These are phyloP conservation scores for Elsinoe arachidis DNA, from an alignment of 2,329 filamentous ascomycete genomes.

Conservation along the genomic window DNA sequence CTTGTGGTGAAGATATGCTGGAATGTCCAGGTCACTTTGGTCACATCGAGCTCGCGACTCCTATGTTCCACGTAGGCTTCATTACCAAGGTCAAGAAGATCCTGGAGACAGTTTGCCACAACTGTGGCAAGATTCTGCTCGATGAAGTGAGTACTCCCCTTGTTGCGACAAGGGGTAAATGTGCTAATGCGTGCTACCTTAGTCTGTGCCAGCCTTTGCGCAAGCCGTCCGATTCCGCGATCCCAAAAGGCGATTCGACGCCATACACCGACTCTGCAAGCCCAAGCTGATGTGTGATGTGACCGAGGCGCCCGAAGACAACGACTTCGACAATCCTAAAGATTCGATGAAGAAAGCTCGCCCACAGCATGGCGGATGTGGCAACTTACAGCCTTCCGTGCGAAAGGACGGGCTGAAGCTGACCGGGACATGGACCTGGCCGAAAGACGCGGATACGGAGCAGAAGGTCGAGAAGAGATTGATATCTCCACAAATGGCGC, in stretches of 20 bases:
- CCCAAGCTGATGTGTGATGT: slow-evolving; percentile 77
- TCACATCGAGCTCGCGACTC: slow-evolving; percentile 94
- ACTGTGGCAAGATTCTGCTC: slow-evolving; percentile 94
- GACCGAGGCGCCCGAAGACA: slow-evolving; percentile 58
- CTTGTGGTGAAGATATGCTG: slow-evolving; percentile 89
- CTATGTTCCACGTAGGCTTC: slow-evolving; percentile 90
- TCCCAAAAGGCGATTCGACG: slow-evolving; percentile 87
- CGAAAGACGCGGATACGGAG: slow-evolving; percentile 64
- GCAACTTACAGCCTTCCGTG: slow-evolving; percentile 81
- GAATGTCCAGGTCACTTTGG: slow-evolving; percentile 98
- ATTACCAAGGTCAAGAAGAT: slow-evolving; percentile 99
- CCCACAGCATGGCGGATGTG: slow-evolving; percentile 74
- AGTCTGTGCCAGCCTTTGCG: slow-evolving; percentile 78
- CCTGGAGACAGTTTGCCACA: slow-evolving; percentile 96
- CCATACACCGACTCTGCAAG: slow-evolving; percentile 88
- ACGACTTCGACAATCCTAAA: slow-evolving; percentile 54
- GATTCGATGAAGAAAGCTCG: slow-evolving; percentile 43
- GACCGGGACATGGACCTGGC: slow-evolving; percentile 62
- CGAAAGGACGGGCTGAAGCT: slow-evolving; percentile 80
- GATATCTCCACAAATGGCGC: slow-evolving; percentile 75
- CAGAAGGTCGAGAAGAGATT: slow-evolving; percentile 69
- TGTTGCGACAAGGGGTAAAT: slow-evolving; percentile 24
- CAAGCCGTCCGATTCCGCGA: slow-evolving; percentile 78
- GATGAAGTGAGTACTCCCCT: slow-evolving; percentile 85
- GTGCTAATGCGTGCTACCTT: slow-evolving; percentile 26